phyloP scores from a whole-genome alignment of 108 stramenopile species.

The Epithemia pelagica region DNA sequence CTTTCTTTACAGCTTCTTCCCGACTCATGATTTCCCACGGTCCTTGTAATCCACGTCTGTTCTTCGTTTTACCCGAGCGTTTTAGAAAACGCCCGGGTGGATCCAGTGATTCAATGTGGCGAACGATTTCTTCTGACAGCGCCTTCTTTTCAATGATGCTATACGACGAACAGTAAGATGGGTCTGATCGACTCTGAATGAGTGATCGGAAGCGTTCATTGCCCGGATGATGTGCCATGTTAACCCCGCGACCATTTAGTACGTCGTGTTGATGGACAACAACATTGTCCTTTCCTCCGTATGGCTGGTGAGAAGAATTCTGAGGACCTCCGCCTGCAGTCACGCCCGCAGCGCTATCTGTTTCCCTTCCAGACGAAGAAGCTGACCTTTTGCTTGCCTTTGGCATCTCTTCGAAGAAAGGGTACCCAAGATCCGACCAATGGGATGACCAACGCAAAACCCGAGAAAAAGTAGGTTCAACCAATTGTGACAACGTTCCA shows the following conservation, averaged over 20 bases:
- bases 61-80: constrained; percentile 34
- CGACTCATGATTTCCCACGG: constrained; percentile 66
- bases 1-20: constrained; percentile 58
- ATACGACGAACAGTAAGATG: constrained; percentile 51
- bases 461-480: too few relatives aligned
- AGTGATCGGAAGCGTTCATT: constrained; percentile 73
- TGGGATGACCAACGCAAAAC: too few relatives aligned
- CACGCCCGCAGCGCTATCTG: too few relatives aligned
- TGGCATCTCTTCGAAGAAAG: too few relatives aligned
- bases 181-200: constrained; percentile 49
- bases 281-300: too few relatives aligned
- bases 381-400: too few relatives aligned
- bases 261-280: constrained; percentile 67
- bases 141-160: constrained; percentile 62
- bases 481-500: too few relatives aligned
- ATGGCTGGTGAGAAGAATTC: too few relatives aligned
- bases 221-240: constrained; percentile 71
- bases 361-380: too few relatives aligned
- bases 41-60: constrained; percentile 60
- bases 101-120: constrained; percentile 51
- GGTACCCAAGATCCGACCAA: too few relatives aligned
- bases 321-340: too few relatives aligned
- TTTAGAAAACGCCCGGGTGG: constrained; percentile 80
- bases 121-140: constrained; percentile 65
- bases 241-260: constrained; percentile 67